A percentile compares a stretch with the other conserved stretches of the same genome.
These are phyloP conservation scores for Neoboletus magnificus DNA, from an alignment of 768 basidiomycete species.

Conservation along the genomic window DNA sequence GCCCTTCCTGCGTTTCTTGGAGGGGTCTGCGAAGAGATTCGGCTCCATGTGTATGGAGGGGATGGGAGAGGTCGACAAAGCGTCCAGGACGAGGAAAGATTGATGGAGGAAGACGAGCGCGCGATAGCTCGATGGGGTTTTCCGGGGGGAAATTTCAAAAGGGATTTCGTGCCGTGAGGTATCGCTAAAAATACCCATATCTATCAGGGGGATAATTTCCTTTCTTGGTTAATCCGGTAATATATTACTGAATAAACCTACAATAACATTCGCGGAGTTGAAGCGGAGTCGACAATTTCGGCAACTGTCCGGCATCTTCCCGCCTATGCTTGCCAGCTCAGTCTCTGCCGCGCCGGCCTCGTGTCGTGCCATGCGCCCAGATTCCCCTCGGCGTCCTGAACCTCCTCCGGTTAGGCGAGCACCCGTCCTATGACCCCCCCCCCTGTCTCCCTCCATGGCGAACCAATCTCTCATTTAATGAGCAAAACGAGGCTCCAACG, in stretches of 20 bases:
- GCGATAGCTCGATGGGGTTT: constrained; percentile 14
- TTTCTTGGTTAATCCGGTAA: constrained; percentile 22
- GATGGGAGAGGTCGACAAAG: constrained; percentile 3
- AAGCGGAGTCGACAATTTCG: constrained; percentile 9
- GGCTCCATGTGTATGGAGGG: constrained; percentile 20
- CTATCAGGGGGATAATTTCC: constrained; percentile 12
- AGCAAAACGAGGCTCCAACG: no score
- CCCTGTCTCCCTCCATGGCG: not conserved
- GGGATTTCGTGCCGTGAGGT: constrained; percentile 10
- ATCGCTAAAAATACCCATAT: constrained; percentile 14
- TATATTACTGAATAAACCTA: constrained; percentile 2
- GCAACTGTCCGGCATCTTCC: constrained; percentile 10
- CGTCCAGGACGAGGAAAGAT: constrained; percentile 23
- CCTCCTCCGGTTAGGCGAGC: constrained; percentile 1
- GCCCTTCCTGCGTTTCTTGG: constrained; percentile 64
- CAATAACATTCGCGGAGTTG: constrained; percentile 23
- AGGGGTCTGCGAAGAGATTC: constrained; percentile 28
- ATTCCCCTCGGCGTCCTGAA: constrained; percentile 7
- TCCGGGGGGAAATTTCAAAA: constrained; percentile 10
- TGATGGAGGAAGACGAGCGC: constrained; percentile 24
- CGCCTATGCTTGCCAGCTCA: not conserved
- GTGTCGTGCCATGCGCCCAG: constrained; percentile 7
- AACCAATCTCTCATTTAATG: not conserved
- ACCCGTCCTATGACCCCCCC: constrained; percentile 1
- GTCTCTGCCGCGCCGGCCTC: constrained; percentile 10